These are phyloP conservation scores for Penicillium sp. DNA, from an alignment of 2,329 filamentous ascomycete species.

Conservation along the genomic window DNA sequence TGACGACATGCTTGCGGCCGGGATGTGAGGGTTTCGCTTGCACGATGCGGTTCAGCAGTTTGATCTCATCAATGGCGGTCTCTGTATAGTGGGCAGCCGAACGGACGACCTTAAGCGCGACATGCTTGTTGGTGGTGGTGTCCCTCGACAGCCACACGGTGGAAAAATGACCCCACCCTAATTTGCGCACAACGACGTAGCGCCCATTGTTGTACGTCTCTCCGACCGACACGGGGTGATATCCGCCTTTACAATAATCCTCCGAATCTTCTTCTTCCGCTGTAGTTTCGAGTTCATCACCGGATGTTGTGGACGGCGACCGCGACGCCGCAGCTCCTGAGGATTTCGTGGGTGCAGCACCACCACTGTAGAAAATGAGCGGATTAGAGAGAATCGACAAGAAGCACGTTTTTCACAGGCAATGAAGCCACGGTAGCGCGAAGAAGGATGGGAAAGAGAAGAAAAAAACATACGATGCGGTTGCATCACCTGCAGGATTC, in stretches of 20 bases:
- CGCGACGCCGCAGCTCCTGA: constrained; percentile 53
- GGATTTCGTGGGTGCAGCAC: constrained; percentile 11
- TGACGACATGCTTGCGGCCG: constrained; percentile 90
- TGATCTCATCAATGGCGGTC: constrained; percentile 98
- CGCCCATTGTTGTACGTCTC: constrained; percentile 97
- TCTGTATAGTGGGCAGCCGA: constrained; percentile 98
- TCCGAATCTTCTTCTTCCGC: constrained; percentile 98
- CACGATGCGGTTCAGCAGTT: constrained; percentile 93
- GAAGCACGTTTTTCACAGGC: too few relatives aligned
- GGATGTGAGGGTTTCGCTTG: constrained; percentile 92
- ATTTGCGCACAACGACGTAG: constrained; percentile 92
- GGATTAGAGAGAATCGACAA: too few relatives aligned
- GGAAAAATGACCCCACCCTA: constrained; percentile 99
- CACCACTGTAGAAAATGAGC: constrained; percentile 26
- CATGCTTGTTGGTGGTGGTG: constrained; percentile 83
- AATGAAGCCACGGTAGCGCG: too few relatives aligned
- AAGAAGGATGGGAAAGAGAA: too few relatives aligned
- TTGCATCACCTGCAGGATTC: constrained; percentile 45
- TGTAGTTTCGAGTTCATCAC: constrained; percentile 83
- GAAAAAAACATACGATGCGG: constrained; percentile 36
- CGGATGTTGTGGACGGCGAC: constrained; percentile 70
- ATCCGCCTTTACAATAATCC: constrained; percentile 98
- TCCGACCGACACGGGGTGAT: constrained; percentile 89
- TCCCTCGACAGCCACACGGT: constrained; percentile 84
- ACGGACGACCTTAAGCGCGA: constrained; percentile 94